Evolutionary conservation across 2,329 filamentous ascomycete genomes (phyloP).

Genomic region (Penicillium sp.): DNA sequence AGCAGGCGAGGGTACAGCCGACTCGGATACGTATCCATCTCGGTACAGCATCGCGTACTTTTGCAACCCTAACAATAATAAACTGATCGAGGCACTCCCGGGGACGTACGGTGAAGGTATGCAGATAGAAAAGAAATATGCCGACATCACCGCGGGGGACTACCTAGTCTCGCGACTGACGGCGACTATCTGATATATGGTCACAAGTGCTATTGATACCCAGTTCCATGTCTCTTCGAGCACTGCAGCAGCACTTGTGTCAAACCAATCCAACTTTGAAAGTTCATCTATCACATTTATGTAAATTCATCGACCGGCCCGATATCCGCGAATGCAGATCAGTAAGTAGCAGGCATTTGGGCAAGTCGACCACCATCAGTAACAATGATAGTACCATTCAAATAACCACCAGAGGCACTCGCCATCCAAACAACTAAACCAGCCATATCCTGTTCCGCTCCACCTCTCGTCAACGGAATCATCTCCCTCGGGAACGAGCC

Average conservation of each 20-base stretch:
- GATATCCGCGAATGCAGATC: not conserved
- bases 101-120: slow-evolving; percentile 66
- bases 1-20: slow-evolving; percentile 38
- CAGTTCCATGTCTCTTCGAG: not conserved
- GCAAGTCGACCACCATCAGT: slow-evolving; percentile 64
- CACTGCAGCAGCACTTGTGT: not conserved
- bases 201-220: not conserved
- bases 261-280: not conserved
- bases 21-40: slow-evolving; percentile 61
- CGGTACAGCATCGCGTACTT: slow-evolving; percentile 91
- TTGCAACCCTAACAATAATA: slow-evolving; percentile 80
- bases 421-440: slow-evolving; percentile 66
- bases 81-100: slow-evolving; percentile 75
- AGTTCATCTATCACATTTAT: not conserved
- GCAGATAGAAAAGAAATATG: slow-evolving; percentile 71
- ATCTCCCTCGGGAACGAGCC: slow-evolving; percentile 44
- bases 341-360: slow-evolving; percentile 58
- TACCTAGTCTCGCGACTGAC: slow-evolving; percentile 77
- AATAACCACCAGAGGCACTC: slow-evolving; percentile 64
- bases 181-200: slow-evolving; percentile 60
- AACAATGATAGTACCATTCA: slow-evolving; percentile 64
- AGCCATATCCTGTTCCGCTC: slow-evolving; percentile 63
- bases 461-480: slow-evolving; percentile 61
- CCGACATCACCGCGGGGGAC: slow-evolving; percentile 73
- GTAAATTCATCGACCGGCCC: not conserved